A percentile compares a stretch with the other conserved stretches of the same genome.
These are phyloP conservation scores for Flueggea neowawraea DNA, from an alignment of 441 rosid species.

Conservation along the genomic window DNA sequence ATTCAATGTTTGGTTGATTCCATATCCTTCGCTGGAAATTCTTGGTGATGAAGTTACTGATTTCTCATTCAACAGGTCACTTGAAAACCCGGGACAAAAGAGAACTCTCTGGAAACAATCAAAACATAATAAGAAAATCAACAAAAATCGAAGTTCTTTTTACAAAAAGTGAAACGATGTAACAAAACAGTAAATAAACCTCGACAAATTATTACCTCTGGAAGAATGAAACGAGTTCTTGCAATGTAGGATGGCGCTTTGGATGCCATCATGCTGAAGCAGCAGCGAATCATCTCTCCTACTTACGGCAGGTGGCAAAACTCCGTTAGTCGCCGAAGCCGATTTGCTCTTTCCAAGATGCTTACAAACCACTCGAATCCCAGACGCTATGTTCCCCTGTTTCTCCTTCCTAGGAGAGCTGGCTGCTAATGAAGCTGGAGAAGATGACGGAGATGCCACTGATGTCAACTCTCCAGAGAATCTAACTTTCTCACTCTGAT, in stretches of 20 bases:
- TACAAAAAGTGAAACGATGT: too few species aligned
- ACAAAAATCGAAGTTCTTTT: background rate
- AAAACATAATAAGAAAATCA: background rate
- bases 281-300: slow-evolving; percentile 88
- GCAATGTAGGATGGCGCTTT: slow-evolving; percentile 93
- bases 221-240: slow-evolving; percentile 80
- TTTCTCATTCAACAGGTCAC: slow-evolving; percentile 16
- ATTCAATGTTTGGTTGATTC: background rate
- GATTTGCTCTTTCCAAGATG: slow-evolving; percentile 78
- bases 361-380: slow-evolving; percentile 62
- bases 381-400: slow-evolving; percentile 50
- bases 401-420: slow-evolving; percentile 34
- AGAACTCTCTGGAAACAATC: slow-evolving; percentile 36
- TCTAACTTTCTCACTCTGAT: too few species aligned
- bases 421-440: slow-evolving; percentile 1
- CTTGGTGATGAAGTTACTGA: slow-evolving; percentile 23
- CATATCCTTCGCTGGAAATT: slow-evolving; percentile 26
- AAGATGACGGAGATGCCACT: slow-evolving; percentile 7
- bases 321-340: slow-evolving; percentile 21
- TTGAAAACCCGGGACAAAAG: slow-evolving; percentile 38
- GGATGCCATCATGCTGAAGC: slow-evolving; percentile 86
- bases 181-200: background rate
- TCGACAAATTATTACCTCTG: slow-evolving; percentile 38
- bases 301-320: slow-evolving; percentile 19
- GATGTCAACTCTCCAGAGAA: too few species aligned